phyloP scores from a whole-genome alignment of 371 early-diverging fungal genomes.

The Circinella umbellata region DNA sequence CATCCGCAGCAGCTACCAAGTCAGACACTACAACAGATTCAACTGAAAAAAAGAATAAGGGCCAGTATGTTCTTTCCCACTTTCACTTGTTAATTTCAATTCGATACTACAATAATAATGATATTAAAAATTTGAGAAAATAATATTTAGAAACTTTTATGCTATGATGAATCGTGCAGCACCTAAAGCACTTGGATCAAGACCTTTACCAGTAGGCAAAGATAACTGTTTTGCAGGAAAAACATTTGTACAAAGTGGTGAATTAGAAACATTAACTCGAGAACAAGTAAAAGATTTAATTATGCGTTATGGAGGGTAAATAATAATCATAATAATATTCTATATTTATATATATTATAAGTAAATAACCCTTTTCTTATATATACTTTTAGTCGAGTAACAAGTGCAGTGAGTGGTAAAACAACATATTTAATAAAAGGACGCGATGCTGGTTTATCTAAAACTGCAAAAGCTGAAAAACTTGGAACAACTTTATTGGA shows the following conservation, averaged over 20 bases:
- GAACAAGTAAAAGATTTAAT: slow-evolving; percentile 86
- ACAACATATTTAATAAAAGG: slow-evolving; percentile 94
- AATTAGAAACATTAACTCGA: slow-evolving; percentile 73
- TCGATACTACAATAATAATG: too few species aligned
- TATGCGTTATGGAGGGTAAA: slow-evolving; percentile 89
- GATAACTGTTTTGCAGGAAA: slow-evolving; percentile 78
- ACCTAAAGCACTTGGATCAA: slow-evolving; percentile 75
- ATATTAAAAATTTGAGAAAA: too few species aligned
- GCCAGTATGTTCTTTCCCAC: neutral
- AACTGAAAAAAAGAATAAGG: neutral
- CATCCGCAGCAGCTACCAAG: neutral
- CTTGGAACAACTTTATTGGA: slow-evolving; percentile 77
- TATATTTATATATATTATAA: slow-evolving; percentile 1
- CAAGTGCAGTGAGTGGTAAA: slow-evolving; percentile 83
- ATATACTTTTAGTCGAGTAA: slow-evolving; percentile 70
- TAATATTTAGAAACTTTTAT: slow-evolving; percentile 9
- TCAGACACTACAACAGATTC: neutral
- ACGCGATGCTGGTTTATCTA: slow-evolving; percentile 93
- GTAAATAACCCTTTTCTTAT: neutral
- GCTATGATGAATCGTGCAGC: slow-evolving; percentile 52
- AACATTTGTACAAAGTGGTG: slow-evolving; percentile 96
- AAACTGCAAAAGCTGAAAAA: slow-evolving; percentile 85
- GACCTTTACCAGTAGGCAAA: slow-evolving; percentile 79
- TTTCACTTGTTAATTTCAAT: neutral
- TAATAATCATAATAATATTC: too few species aligned